Evolutionary conservation across 345 rosid genomes (phyloP), one percentile per base, ranked within the genome.

Genomic region (Turnera subulata): DNA sequence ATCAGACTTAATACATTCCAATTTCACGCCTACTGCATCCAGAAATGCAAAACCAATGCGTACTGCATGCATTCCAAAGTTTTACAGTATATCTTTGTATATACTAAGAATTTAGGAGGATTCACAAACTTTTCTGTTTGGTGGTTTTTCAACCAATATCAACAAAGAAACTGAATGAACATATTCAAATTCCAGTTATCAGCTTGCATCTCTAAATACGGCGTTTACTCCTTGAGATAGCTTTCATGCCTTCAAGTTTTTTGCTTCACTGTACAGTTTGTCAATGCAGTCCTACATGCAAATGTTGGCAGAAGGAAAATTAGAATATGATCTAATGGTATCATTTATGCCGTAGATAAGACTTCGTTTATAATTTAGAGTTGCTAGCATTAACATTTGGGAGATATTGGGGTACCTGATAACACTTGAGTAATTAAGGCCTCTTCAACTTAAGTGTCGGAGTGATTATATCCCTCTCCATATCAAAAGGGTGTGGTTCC

Each of bases 391-490:
- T 29, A 29, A 29, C 35, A 29, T 4, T 8, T 29, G 35, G 35
- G 35, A 21, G 24, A 32, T 38, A 17, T n/a, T 21, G 42, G 5
- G 7, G n/a, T 21, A 83, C 98, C 95, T 85, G 82, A 80, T 93
- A 93, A 64, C 71, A 73, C 63, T 81, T 78, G 59, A 93, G 94
- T 43, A 89, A 74, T 55, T 93, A 94, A 4, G 99, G 96, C 71
- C 99, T 85, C 79, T 89, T 93, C 58, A 89, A 57, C 68, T 93
- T 93, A 60, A 84, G 85, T 12, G 99, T 89, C 29, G 97, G 97
- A 33, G 96, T 93, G 58, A 89, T 61, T 64, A 93, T 70, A 64
- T 89, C 93, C 73, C 92, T 77, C 63, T 81, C 97, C 39, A 93
- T 84, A 73, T 86, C 91, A 58, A 93, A 89, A 10, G 75, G 90